phyloP scores from a whole-genome alignment of 2,329 filamentous ascomycete species.

The Paracamarosporium sp. region DNA sequence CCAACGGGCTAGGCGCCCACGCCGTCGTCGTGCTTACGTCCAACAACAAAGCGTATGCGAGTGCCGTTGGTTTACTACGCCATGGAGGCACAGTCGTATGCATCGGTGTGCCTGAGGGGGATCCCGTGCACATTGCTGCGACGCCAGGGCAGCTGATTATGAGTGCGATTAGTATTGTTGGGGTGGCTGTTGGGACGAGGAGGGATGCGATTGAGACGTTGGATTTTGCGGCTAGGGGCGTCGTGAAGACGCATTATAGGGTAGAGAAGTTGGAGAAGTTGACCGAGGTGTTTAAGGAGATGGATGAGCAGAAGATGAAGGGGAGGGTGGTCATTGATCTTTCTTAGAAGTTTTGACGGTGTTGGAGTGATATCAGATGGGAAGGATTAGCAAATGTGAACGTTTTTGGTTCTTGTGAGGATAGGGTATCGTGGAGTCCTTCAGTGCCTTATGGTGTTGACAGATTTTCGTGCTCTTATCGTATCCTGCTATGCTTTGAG shows the following conservation, averaged over 20 bases:
- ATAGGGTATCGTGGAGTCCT: no score
- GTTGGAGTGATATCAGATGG: neutral
- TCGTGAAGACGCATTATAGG: constrained; percentile 57
- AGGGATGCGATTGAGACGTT: constrained; percentile 58
- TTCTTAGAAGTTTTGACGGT: neutral
- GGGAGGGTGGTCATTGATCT: constrained; percentile 58
- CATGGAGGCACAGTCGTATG: constrained; percentile 55
- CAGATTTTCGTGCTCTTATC: no score
- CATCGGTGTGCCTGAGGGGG: constrained; percentile 57
- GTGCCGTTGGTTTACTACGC: constrained; percentile 48
- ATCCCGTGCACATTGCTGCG: constrained; percentile 52
- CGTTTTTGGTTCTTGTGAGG: neutral
- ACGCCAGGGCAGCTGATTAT: constrained; percentile 50
- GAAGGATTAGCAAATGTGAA: neutral
- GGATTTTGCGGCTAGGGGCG: constrained; percentile 49
- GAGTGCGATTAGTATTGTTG: constrained; percentile 53
- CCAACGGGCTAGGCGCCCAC: constrained; percentile 65
- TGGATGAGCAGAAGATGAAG: constrained; percentile 53
- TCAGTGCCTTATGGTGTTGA: no score
- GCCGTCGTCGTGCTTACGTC: constrained; percentile 64
- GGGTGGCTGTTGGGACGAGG: constrained; percentile 54
- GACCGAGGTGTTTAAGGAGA: constrained; percentile 54
- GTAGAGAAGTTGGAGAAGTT: constrained; percentile 57
- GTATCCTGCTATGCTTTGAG: no score
- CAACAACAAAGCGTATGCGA: constrained; percentile 55